phyloP scores from a whole-genome alignment of 352 stramenopile species.

The Globisporangium cylindrosporum region DNA sequence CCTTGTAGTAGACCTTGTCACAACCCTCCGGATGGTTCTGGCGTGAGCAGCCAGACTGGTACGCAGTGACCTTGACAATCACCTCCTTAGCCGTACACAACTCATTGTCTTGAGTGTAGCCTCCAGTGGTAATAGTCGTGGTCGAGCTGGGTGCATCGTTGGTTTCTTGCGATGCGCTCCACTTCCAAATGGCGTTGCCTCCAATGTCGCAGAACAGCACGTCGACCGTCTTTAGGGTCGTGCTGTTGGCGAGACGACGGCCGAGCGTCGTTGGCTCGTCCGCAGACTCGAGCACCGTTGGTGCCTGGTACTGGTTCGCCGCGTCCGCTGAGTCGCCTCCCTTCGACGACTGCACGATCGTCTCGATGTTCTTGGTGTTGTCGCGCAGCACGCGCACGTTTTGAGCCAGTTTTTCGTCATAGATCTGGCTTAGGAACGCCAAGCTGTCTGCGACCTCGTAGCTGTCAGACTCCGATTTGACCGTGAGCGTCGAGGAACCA shows the following conservation, averaged over 20 bases:
- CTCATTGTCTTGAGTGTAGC: constrained; percentile 24
- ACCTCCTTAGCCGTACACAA: constrained; percentile 24
- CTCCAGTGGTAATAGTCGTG: constrained; percentile 14
- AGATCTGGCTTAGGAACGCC: constrained; percentile 48
- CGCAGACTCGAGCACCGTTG: constrained; percentile 39
- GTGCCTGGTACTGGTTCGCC: constrained; percentile 38
- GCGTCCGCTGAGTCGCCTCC: constrained; percentile 21
- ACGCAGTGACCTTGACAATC: constrained; percentile 59
- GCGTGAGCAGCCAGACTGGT: constrained; percentile 58
- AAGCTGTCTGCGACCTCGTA: constrained; percentile 29
- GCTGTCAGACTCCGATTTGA: constrained; percentile 18
- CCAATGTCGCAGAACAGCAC: constrained; percentile 72
- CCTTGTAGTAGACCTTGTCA: constrained; percentile 71
- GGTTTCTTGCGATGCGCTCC: constrained; percentile 44
- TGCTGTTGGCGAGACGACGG: constrained; percentile 27
- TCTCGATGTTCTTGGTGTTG: constrained; percentile 50
- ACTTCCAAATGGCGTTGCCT: constrained; percentile 78
- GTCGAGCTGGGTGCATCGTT: constrained; percentile 25
- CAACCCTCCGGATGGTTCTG: constrained; percentile 69
- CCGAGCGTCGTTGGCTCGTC: constrained; percentile 29
- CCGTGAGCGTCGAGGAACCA: constrained; percentile 14
- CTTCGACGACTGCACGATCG: constrained; percentile 56
- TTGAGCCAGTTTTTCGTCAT: constrained; percentile 43
- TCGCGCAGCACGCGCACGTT: constrained; percentile 46
- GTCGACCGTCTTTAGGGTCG: constrained; percentile 33